Base-by-base conservation (phyloP, 495 filamentous ascomycete genomes). In the Podospora pseudopauciseta region DNA sequence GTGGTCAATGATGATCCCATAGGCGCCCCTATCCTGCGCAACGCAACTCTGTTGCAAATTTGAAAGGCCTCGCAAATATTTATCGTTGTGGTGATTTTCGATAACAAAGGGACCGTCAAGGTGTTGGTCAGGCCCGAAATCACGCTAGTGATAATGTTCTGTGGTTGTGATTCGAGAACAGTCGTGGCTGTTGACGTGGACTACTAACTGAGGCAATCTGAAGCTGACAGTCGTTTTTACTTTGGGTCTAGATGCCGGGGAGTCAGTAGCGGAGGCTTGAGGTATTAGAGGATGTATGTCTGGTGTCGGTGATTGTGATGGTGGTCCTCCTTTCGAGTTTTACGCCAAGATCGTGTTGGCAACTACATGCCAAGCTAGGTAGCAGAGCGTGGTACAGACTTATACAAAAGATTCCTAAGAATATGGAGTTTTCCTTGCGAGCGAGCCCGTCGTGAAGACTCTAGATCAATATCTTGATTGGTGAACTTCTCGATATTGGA, bases 331-430 rank as follows among this genome's bases (percentile, higher is more conserved):
- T 26, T 11, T 63, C 65, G 27, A 75, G 27, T 20, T 63, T 64
- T 39, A 76, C 28, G 15, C 65, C 65, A 3, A 77, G 16, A 20
- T 68, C 56, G 23, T 72, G 75, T 20, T 71, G 64, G 59, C 77
- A 80, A 9, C 67, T 27, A 66, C 80, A 82, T 5, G 63, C 59
- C 59, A 80, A 70, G 53, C 74, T 73, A 0, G 71, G 71, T 57
- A 65, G 64, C 2, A 83, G 65, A 19, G 78, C 78, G 2, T 69
- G 71, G 66, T 78, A 80, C 0, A 83, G 65, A 23, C 74, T 74
- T 74, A 18, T 65, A 68, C 0, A 79, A 77, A 34, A 80, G 61
- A 2, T 68, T 71, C 27, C 74, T 68, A 23, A 81, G 69, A 19
- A 75, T 59, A 5, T 67, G 67, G 28, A 76, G 32, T 32, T 71